Conservation (phyloP, 208 protist species). For the Acanthamoeba sp. region DNA sequence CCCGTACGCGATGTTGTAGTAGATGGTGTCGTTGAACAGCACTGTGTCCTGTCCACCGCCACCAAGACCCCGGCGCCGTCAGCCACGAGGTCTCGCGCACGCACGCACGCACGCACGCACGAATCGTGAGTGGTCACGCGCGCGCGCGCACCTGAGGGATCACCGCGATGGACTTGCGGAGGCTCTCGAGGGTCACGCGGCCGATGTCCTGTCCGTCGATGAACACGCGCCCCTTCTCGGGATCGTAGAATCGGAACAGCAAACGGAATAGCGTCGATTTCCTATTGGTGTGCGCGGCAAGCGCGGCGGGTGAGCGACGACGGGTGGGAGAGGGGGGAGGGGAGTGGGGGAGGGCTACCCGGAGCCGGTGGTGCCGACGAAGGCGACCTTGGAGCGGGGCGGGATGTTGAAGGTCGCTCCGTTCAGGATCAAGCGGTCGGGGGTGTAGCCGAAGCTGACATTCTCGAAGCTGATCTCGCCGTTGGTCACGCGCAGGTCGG, state of each 20-base stretch:
- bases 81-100: too few relatives aligned
- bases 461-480: conserved; percentile 86
- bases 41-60: conserved; percentile 89
- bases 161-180: conserved; percentile 85
- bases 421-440: conserved; percentile 76
- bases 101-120: too few relatives aligned
- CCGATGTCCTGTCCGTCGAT: conserved; percentile 87
- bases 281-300: too few relatives aligned
- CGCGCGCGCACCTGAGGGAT: conserved; percentile 83
- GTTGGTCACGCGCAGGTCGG: conserved; percentile 42
- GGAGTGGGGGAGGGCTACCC: conserved; percentile 31
- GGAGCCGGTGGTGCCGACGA: conserved; percentile 88
- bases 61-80: too few relatives aligned
- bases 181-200: conserved; percentile 76
- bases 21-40: conserved; percentile 88
- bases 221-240: conserved; percentile 78
- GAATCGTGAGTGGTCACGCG: too few relatives aligned
- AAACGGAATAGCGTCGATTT: conserved; percentile 89
- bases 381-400: conserved; percentile 86
- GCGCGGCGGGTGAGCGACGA: too few relatives aligned
- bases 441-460: conserved; percentile 86
- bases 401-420: conserved; percentile 84
- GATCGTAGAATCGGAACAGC: conserved; percentile 90
- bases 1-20: conserved; percentile 88
- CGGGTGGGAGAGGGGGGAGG: neutral